These are phyloP conservation scores for Wakefieldia striispora DNA, from an alignment of 768 basidiomycete genomes.

Conservation along the genomic window DNA sequence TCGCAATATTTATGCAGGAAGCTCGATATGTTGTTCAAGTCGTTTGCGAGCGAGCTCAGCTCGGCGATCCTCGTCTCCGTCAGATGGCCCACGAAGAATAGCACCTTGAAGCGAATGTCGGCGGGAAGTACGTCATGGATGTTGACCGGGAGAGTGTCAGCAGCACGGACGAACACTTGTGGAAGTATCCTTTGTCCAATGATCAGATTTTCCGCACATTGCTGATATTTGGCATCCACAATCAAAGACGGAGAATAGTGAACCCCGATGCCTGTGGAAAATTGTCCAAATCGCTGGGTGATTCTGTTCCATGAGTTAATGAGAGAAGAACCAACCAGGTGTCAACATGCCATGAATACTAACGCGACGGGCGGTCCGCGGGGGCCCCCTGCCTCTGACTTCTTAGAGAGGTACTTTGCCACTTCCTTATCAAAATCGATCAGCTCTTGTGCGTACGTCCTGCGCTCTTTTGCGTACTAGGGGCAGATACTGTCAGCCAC, in stretches of 20 bases:
- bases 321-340: background rate
- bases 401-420: constrained; percentile 64
- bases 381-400: constrained; percentile 49
- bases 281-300: constrained; percentile 38
- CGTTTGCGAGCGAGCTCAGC: constrained; percentile 26
- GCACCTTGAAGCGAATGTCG: constrained; percentile 39
- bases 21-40: constrained; percentile 24
- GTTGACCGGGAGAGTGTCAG: constrained; percentile 36
- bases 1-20: constrained; percentile 30
- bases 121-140: constrained; percentile 40
- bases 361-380: constrained; percentile 38
- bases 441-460: constrained; percentile 67
- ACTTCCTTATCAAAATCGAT: constrained; percentile 70
- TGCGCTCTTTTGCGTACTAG: constrained; percentile 69
- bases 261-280: constrained; percentile 39
- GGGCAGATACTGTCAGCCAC: background rate
- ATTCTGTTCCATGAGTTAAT: constrained; percentile 22
- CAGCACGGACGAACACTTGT: constrained; percentile 34
- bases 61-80: constrained; percentile 20
- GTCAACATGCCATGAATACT: background rate
- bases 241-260: constrained; percentile 39
- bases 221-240: constrained; percentile 31
- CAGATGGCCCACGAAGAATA: constrained; percentile 35
- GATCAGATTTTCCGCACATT: constrained; percentile 30
- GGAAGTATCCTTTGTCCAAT: constrained; percentile 41